phyloP scores from a whole-genome alignment of 2,329 filamentous ascomycete species.

The Lachnellula cervina region DNA sequence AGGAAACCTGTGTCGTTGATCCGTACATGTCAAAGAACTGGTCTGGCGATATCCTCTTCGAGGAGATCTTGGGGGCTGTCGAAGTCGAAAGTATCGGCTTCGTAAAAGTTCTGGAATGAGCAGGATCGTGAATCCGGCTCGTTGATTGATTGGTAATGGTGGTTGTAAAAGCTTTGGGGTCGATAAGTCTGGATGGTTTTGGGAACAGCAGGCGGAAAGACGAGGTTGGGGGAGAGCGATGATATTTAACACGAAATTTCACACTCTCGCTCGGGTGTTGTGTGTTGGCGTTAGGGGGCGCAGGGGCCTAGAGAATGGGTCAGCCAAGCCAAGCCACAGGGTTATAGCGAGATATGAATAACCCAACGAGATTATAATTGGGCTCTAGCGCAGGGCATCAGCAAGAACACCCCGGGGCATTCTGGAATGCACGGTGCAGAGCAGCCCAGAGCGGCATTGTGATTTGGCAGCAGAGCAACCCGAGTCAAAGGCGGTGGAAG shows the following conservation, averaged over 20 bases:
- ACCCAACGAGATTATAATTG: slow-evolving; percentile 2
- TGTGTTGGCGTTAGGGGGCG: slow-evolving; percentile 16
- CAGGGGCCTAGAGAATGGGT: slow-evolving; percentile 8
- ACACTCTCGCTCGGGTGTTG: slow-evolving; percentile 8
- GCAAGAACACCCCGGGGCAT: slow-evolving; percentile 1
- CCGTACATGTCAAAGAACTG: slow-evolving; percentile 34
- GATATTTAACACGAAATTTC: slow-evolving; percentile 17
- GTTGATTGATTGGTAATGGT: slow-evolving; percentile 20
- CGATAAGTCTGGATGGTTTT: slow-evolving; percentile 14
- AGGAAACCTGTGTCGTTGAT: slow-evolving; percentile 32
- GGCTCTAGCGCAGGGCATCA: not conserved
- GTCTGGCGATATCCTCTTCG: slow-evolving; percentile 19
- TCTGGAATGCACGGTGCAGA: slow-evolving; percentile 16
- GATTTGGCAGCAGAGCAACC: slow-evolving; percentile 1
- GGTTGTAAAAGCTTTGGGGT: slow-evolving; percentile 12
- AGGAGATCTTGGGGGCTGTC: slow-evolving; percentile 18
- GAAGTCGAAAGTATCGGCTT: slow-evolving; percentile 27
- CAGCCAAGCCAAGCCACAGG: slow-evolving; percentile 12
- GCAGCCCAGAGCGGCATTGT: not conserved
- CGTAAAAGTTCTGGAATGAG: slow-evolving; percentile 25
- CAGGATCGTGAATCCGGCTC: slow-evolving; percentile 23
- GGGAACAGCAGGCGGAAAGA: slow-evolving; percentile 14
- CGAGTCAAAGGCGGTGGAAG: slow-evolving; percentile 3
- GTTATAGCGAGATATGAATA: not conserved
- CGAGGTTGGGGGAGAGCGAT: slow-evolving; percentile 16